Conservation (phyloP, 495 filamentous ascomycete genomes). For the Daldinia caldariorum region DNA sequence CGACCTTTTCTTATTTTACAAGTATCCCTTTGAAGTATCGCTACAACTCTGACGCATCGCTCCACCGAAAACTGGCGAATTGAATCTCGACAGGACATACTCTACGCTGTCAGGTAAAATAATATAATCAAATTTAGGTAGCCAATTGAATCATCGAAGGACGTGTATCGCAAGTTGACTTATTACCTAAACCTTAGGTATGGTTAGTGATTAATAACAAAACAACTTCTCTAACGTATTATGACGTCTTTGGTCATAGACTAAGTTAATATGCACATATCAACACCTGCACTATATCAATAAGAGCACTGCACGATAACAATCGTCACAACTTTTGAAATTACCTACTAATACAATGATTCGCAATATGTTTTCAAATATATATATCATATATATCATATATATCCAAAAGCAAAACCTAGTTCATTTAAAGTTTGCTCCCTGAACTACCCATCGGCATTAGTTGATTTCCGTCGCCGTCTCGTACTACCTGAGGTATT, state of each 20-base stretch:
- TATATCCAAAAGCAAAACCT: neutral
- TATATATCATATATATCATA: no score
- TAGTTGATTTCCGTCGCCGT: slow-evolving; percentile 1
- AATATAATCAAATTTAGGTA: neutral
- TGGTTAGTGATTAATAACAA: no score
- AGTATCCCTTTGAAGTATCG: neutral
- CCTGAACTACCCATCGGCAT: neutral
- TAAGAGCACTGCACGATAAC: no score
- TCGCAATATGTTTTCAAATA: no score
- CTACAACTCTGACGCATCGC: neutral
- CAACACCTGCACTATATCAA: neutral
- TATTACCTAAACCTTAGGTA: no score
- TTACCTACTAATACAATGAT: no score
- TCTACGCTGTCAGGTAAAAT: neutral
- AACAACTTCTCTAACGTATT: no score
- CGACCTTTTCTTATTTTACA: no score
- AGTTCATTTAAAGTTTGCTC: neutral
- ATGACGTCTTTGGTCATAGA: no score
- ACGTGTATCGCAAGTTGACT: no score
- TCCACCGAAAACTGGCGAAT: neutral
- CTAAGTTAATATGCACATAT: neutral
- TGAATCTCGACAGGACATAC: neutral
- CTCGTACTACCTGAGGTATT: neutral
- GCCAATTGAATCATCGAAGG: no score
- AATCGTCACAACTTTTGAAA: neutral